Evolutionary conservation across 352 stramenopile genomes (phyloP), one percentile per base, ranked within the genome.

Genomic region (Globisporangium heterothallicum): DNA sequence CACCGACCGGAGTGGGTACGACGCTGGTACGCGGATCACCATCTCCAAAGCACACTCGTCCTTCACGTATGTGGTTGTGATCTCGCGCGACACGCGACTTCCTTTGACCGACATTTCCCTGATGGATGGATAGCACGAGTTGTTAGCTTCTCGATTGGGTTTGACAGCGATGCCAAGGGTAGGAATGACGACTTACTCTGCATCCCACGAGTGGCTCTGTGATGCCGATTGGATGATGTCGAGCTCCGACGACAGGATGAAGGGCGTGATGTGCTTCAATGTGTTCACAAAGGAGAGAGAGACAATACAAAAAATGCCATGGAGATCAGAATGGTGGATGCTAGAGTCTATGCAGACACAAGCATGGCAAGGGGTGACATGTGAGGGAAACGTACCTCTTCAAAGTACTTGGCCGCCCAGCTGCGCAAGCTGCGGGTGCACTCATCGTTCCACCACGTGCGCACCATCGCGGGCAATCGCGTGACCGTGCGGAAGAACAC

Each of bases 51-150:
- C 72, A 45, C 87, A 97, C 56, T 97, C 89, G 53, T 97, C 88
- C 65, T 97, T 97, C n/a, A 94, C 54, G 64, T 97, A 97, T 18
- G 82, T 92, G 29, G 89, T 93, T 21, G 76, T 89, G 62, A 97
- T 94, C 67, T 96, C 79, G 3, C 85, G 78, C 34, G 81, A 94
- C 30, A 95, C 85, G 32, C 82, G 76, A 63, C 81, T 93, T 10
- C 84, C 85, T 59, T 87, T 88, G n/a, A 94, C 82, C 2, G 71
- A 80, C 77, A 95, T 94, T 49, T 94, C 79, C 34, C 68, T 81
- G 49, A 29, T 56, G 1, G n/a, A n/a, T n/a, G n/a, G n/a, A n/a
- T n/a, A n/a, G n/a, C n/a, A n/a, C n/a, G n/a, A n/a, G n/a, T n/a
- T n/a, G n/a, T n/a, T n/a, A n/a, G n/a, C n/a, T n/a, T n/a, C n/a